Conservation (phyloP, 2,329 filamentous ascomycete species). For the Penicillium sp. region DNA sequence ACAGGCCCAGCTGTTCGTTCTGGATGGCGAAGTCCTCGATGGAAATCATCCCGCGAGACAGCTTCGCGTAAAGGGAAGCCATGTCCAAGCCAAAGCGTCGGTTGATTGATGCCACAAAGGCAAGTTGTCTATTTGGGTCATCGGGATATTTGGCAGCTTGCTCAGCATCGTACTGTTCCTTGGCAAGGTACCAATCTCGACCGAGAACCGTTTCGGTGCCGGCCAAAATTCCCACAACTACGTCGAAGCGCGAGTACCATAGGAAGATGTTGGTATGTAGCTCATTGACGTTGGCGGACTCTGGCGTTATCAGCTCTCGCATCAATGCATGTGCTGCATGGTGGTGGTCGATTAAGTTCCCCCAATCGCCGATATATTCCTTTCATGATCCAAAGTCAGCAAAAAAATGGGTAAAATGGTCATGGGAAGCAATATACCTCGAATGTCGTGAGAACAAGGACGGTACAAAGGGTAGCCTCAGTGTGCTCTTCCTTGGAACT, state of each 20-base stretch:
- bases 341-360: constrained; percentile 89
- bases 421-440: constrained; percentile 61
- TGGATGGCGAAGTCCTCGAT: constrained; percentile 65
- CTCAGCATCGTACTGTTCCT: constrained; percentile 61
- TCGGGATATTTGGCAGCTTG: constrained; percentile 61
- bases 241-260: constrained; percentile 92
- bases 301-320: constrained; percentile 71
- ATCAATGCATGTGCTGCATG: constrained; percentile 83
- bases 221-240: constrained; percentile 78
- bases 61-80: constrained; percentile 70
- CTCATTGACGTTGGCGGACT: constrained; percentile 69
- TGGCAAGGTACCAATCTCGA: constrained; percentile 72
- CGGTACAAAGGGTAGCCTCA: constrained; percentile 76
- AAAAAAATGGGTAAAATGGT: neutral
- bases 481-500: constrained; percentile 68
- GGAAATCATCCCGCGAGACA: constrained; percentile 62
- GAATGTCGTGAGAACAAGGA: constrained; percentile 87
- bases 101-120: constrained; percentile 64
- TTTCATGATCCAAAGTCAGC: constrained; percentile 39
- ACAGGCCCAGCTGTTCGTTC: constrained; percentile 54
- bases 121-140: constrained; percentile 65
- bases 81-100: constrained; percentile 77
- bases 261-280: constrained; percentile 70
- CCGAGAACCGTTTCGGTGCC: constrained; percentile 72
- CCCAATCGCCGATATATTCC: constrained; percentile 95